A percentile compares a stretch with the other conserved stretches of the same genome.
Conservation (phyloP, 345 rosid genomes). For the Garcia nutans region DNA sequence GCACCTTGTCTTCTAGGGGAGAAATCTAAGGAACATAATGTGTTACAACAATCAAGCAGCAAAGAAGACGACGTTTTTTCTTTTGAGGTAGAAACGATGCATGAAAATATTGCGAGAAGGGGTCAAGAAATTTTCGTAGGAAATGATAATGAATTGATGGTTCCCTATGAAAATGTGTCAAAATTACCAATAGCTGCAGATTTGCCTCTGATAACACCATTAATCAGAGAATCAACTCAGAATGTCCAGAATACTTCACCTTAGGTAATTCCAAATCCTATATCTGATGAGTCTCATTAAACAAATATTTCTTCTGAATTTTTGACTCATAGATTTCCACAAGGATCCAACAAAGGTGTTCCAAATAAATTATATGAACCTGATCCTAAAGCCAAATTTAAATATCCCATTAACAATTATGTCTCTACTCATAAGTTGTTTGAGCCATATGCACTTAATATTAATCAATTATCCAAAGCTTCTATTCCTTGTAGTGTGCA, state of each 20-base stretch:
- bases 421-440: not conserved
- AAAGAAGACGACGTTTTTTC: too few relatives aligned
- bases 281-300: not conserved
- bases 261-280: not conserved
- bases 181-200: not conserved
- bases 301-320: not conserved
- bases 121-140: too few relatives aligned
- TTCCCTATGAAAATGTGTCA: too few relatives aligned
- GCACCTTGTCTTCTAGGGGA: too few relatives aligned
- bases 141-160: too few relatives aligned
- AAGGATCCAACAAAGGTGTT: too few relatives aligned
- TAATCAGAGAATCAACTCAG: not conserved
- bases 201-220: conserved; percentile 4
- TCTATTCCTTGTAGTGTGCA: conserved; percentile 1
- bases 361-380: too few relatives aligned
- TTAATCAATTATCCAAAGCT: not conserved
- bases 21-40: too few relatives aligned
- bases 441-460: not conserved
- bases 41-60: too few relatives aligned
- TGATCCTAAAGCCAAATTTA: not conserved
- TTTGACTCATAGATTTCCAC: too few relatives aligned
- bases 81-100: too few relatives aligned
- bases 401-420: not conserved
- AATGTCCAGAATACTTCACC: not conserved
- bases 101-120: too few relatives aligned